Conservation (phyloP, 257 asterid species). For the Solanum dulcamara region DNA sequence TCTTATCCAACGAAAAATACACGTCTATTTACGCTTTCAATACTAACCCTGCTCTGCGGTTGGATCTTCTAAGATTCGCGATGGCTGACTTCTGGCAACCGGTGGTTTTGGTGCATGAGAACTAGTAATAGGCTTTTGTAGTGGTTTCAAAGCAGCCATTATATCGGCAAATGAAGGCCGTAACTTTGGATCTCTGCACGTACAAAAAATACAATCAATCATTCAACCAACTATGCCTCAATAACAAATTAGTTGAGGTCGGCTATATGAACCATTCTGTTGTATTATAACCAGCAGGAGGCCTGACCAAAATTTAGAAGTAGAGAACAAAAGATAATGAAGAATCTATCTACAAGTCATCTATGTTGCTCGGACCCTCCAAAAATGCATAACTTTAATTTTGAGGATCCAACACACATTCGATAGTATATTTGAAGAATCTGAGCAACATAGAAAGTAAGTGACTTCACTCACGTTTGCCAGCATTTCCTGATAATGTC, state of each 20-base stretch:
- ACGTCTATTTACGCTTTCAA: slow-evolving; percentile 3
- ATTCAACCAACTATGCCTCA: neutral
- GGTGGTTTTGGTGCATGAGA: slow-evolving; percentile 30
- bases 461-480: slow-evolving; percentile 63
- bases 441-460: neutral
- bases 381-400: neutral
- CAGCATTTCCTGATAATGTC: slow-evolving; percentile 71
- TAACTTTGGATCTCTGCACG: slow-evolving; percentile 59
- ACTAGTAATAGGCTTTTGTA: slow-evolving; percentile 59
- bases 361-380: neutral
- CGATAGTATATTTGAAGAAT: neutral
- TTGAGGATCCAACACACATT: neutral
- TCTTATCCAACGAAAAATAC: neutral
- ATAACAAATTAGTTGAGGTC: neutral
- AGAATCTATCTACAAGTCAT: neutral
- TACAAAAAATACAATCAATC: neutral
- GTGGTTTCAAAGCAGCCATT: slow-evolving; percentile 81
- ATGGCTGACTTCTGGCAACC: slow-evolving; percentile 31
- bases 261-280: neutral
- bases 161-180: slow-evolving; percentile 86
- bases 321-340: neutral
- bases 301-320: neutral
- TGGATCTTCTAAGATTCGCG: slow-evolving; percentile 12
- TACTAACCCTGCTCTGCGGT: slow-evolving; percentile 15
- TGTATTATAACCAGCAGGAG: neutral